Evolutionary conservation across 2,329 filamentous ascomycete genomes (phyloP).

Genomic region (Tolypocladium sp.): DNA sequence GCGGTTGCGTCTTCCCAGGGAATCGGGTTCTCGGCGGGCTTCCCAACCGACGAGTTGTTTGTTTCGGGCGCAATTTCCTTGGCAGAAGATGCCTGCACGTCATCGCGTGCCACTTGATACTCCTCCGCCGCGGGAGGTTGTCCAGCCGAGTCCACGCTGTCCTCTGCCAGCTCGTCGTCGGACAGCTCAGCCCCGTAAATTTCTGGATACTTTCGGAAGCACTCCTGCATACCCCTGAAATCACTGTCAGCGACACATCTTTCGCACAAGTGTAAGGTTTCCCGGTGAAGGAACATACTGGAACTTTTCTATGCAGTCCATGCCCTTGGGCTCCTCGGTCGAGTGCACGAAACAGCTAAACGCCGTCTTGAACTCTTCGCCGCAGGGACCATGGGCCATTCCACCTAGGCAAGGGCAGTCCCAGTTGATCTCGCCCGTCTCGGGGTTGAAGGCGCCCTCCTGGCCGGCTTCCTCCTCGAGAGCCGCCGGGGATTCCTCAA

Average conservation of each 20-base stretch:
- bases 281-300: constrained; percentile 51
- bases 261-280: too few relatives aligned
- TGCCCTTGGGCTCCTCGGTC: constrained; percentile 89
- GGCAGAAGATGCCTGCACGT: not conserved
- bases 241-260: constrained; percentile 14
- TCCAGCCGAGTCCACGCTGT: constrained; percentile 21
- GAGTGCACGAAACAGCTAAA: constrained; percentile 99
- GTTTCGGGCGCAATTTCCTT: constrained; percentile 7
- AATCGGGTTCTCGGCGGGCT: constrained; percentile 2
- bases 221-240: constrained; percentile 86
- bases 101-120: constrained; percentile 4
- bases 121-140: constrained; percentile 1
- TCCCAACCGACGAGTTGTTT: constrained; percentile 2
- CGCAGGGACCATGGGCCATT: constrained; percentile 94
- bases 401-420: constrained; percentile 95
- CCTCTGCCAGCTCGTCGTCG: constrained; percentile 49
- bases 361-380: constrained; percentile 87
- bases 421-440: constrained; percentile 99
- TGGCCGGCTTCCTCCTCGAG: constrained; percentile 75
- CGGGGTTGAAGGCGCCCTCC: constrained; percentile 92
- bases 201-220: constrained; percentile 87
- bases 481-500: constrained; percentile 33
- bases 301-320: constrained; percentile 96
- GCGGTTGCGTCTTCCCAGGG: constrained; percentile 19
- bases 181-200: constrained; percentile 84